Evolutionary conservation across 108 stramenopile genomes (phyloP).

Genomic region (Skeletonema menzelii): DNA sequence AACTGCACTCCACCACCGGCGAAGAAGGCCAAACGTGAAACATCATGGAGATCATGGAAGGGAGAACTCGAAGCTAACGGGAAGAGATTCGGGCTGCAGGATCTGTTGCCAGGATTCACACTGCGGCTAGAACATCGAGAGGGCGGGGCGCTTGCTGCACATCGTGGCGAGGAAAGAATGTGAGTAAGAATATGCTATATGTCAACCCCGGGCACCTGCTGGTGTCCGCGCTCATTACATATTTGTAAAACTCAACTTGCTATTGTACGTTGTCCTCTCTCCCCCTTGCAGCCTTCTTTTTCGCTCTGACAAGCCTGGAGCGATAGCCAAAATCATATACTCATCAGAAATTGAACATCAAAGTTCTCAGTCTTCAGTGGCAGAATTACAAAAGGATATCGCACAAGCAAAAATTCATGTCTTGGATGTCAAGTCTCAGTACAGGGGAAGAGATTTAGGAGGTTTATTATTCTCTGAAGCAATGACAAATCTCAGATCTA

Average conservation of each 20-base stretch:
- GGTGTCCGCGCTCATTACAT: too few relatives aligned
- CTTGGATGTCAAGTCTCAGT: constrained; percentile 55
- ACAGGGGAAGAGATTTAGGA: constrained; percentile 66
- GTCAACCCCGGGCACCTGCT: too few relatives aligned
- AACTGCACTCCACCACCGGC: neutral
- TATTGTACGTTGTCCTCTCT: neutral
- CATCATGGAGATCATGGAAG: neutral
- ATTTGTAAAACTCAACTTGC: neutral
- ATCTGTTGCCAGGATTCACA: constrained; percentile 8
- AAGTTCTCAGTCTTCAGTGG: neutral
- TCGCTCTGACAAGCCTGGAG: constrained; percentile 59
- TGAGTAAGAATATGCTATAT: neutral
- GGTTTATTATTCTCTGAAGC: constrained; percentile 61
- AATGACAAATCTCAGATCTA: constrained; percentile 38
- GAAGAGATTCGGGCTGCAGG: neutral
- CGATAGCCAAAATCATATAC: constrained; percentile 70
- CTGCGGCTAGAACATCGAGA: constrained; percentile 60
- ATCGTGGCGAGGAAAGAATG: constrained; percentile 56
- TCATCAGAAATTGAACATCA: constrained; percentile 26
- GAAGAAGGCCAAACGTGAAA: neutral
- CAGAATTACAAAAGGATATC: neutral
- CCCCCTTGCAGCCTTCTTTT: constrained; percentile 49
- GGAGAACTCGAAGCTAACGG: neutral
- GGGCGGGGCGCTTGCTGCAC: constrained; percentile 40
- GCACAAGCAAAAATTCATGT: constrained; percentile 62